A percentile compares a stretch with the other conserved stretches of the same genome.
phyloP scores from a whole-genome alignment of 202 grass and related monocot genomes.

The Setaria italica region DNA sequence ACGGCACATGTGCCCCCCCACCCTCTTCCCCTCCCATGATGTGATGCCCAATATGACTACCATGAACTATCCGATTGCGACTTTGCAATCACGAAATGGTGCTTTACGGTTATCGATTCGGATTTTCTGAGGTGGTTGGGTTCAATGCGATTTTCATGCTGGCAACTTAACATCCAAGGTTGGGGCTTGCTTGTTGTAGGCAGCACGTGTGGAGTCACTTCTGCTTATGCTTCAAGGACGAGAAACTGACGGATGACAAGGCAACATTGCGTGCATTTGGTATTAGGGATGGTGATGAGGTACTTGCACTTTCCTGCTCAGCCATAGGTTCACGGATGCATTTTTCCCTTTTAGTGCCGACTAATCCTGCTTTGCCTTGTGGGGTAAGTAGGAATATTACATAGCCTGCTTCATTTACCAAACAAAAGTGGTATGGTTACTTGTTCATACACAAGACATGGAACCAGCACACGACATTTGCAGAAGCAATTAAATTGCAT shows the following conservation, averaged over 20 bases:
- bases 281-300: slow-evolving; percentile 93
- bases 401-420: neutral
- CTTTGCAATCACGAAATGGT: neutral
- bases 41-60: neutral
- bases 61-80: neutral
- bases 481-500: neutral
- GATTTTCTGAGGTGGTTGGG: neutral
- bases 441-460: slow-evolving; percentile 23
- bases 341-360: slow-evolving; percentile 34
- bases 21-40: neutral
- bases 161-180: slow-evolving; percentile 36
- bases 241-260: slow-evolving; percentile 80
- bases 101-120: slow-evolving; percentile 1
- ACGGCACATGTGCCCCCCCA: neutral
- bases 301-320: slow-evolving; percentile 43
- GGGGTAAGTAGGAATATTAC: slow-evolving; percentile 5
- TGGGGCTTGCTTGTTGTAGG: slow-evolving; percentile 59
- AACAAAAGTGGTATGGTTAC: neutral
- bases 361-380: slow-evolving; percentile 33
- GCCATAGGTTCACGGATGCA: slow-evolving; percentile 1
- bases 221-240: slow-evolving; percentile 77
- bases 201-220: slow-evolving; percentile 95
- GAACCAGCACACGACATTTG: neutral
- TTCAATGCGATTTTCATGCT: slow-evolving; percentile 6
- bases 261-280: slow-evolving; percentile 66